phyloP scores from a whole-genome alignment of 352 stramenopile genomes.

The Phytophthora tubulina region DNA sequence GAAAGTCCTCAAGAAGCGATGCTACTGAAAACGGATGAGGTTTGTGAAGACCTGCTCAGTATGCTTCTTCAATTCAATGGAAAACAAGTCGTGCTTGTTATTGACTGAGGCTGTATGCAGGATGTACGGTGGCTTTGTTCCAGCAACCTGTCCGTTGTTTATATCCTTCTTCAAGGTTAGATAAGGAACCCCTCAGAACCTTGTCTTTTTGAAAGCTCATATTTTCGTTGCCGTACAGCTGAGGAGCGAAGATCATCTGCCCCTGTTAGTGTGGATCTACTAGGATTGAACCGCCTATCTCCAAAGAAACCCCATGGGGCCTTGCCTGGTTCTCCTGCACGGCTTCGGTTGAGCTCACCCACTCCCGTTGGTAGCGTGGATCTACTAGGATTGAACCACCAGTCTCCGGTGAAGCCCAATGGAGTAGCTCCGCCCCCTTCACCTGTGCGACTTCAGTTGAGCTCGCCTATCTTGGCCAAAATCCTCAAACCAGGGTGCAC shows the following conservation, averaged over 20 bases:
- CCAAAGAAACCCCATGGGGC: constrained; percentile 12
- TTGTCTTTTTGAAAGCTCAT: constrained; percentile 1
- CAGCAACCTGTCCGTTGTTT: constrained; percentile 31
- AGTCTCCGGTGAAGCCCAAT: constrained; percentile 4
- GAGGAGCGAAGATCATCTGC: constrained; percentile 14
- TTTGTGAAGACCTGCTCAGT: constrained; percentile 1
- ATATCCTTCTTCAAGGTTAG: constrained; percentile 45
- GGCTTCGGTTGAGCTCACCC: constrained; percentile 8
- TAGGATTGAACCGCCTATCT: constrained; percentile 34
- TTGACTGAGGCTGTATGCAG: constrained; percentile 3
- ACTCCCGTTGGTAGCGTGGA: constrained; percentile 33
- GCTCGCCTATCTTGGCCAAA: constrained; percentile 16
- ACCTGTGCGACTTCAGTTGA: constrained; percentile 5
- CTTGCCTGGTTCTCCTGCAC: constrained; percentile 14
- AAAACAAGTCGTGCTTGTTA: neutral
- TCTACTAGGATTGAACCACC: constrained; percentile 40
- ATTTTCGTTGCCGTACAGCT: neutral
- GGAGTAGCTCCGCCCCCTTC: constrained; percentile 12
- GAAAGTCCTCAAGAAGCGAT: constrained; percentile 33
- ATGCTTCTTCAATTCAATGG: neutral
- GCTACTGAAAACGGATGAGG: constrained; percentile 41
- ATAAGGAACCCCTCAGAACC: neutral
- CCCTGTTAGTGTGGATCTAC: constrained; percentile 37
- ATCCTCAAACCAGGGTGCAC: constrained; percentile 35
- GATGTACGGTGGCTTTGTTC: constrained; percentile 35